Evolutionary conservation across 768 basidiomycete species (phyloP), one percentile per base, ranked within the genome.

Genomic region (Agaricus blazei): DNA sequence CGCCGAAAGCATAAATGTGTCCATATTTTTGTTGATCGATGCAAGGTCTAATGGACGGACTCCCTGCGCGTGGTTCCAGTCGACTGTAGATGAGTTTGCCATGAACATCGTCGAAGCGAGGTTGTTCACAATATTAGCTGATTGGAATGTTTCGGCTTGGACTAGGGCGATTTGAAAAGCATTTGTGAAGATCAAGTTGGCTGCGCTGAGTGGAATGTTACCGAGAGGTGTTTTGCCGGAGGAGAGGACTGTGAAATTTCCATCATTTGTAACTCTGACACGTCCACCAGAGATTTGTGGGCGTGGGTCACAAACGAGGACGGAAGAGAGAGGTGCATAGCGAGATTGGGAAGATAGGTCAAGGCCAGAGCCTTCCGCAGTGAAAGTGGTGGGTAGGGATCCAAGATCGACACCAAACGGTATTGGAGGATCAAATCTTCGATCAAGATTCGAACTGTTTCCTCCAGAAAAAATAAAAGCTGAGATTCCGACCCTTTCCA

Each of bases 1-100:
- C 26, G 57, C 57, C 9, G 57, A 58, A 42, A 47, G 36, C 44
- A 58, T 48, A 31, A 52, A 58, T 11, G n/a, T 44, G 24, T 58
- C 52, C 28, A 58, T 34, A n/a, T 58, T 58, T 47, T 45, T 42
- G 36, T 53, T 58, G 11, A 58, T 58, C 1, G 27, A 29, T 2
- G 37, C 5, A 3, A 54, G 15, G 26, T 52, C 46, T 9, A 54
- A 37, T 15, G 52, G 45, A 24, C 45, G 24, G 36, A 58, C 34
- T 23, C 54, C 48, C 3, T 14, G 46, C 24, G 47, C 52, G 8
- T 3, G 34, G 23, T 48, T 45, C 51, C 51, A 49, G 42, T 52
- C 57, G 29, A 52, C 42, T 14, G 34, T 34, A 7, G 52, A 52
- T 7, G 46, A 43, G 36, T 58, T 53, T 7, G 45, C 27, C 51